Evolutionary conservation across 345 rosid species (phyloP).

Genomic region (Lepidium aucheri): DNA sequence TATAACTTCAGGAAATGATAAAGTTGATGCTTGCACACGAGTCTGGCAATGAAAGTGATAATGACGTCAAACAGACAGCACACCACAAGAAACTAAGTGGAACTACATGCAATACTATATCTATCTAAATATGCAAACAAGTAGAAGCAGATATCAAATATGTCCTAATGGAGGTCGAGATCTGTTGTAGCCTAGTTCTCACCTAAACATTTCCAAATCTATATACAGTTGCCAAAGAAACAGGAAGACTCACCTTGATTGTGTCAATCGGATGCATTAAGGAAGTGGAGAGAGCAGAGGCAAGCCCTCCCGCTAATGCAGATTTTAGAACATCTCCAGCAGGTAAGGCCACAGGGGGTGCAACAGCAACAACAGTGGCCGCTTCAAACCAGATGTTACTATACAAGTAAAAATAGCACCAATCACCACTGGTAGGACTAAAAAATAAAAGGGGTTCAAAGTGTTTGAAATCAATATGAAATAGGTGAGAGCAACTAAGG

Average conservation of each 20-base stretch:
- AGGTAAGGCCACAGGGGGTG: slow-evolving; percentile 82
- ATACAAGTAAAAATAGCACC: slow-evolving; percentile 3
- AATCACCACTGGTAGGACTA: slow-evolving; percentile 3
- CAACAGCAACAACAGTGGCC: slow-evolving; percentile 94
- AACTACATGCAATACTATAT: background rate
- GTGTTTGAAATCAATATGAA: background rate
- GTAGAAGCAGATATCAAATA: background rate
- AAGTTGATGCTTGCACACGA: slow-evolving; percentile 91
- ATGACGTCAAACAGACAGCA: slow-evolving; percentile 9
- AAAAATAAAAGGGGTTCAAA: no score
- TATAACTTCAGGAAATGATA: slow-evolving; percentile 73
- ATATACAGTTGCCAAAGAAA: slow-evolving; percentile 2
- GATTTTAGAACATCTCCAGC: slow-evolving; percentile 88
- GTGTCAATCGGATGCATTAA: slow-evolving; percentile 90
- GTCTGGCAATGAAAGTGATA: slow-evolving; percentile 45
- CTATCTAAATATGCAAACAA: background rate
- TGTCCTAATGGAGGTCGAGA: background rate
- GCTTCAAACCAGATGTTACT: slow-evolving; percentile 98
- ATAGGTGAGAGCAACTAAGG: background rate
- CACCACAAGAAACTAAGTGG: background rate
- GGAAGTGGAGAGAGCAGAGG: slow-evolving; percentile 85
- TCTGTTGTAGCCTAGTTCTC: background rate
- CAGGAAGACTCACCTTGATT: slow-evolving; percentile 48
- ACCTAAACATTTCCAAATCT: background rate
- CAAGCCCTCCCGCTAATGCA: slow-evolving; percentile 96